Conservation (phyloP, 805 yeast species). For the Wickerhamomyces chambardii region DNA sequence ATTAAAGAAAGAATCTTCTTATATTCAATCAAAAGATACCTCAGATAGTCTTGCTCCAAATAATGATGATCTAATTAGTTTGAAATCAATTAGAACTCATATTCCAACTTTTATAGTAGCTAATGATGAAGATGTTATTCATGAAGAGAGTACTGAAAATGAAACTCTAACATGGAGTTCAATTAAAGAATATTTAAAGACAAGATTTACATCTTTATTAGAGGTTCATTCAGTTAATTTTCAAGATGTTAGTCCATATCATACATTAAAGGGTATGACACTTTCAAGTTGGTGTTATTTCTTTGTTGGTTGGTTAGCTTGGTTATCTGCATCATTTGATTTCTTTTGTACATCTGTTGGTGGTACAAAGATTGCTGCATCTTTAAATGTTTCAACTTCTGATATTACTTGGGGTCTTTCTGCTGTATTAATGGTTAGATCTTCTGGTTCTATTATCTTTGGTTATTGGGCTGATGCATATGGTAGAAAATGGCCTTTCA, state of each 20-base stretch:
- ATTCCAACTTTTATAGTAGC: too few species aligned
- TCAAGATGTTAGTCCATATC: conserved; percentile 31
- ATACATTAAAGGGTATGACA: conserved; percentile 27
- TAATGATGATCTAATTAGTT: too few species aligned
- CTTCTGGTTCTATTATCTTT: conserved; percentile 64
- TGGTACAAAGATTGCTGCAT: conserved; percentile 41
- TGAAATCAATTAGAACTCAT: too few species aligned
- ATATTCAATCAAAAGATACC: too few species aligned
- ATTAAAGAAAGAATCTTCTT: too few species aligned
- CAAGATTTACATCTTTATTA: conserved; percentile 17
- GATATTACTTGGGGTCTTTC: conserved; percentile 70
- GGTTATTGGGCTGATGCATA: conserved; percentile 54
- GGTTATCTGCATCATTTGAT: conserved; percentile 72
- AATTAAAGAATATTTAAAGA: conserved; percentile 10
- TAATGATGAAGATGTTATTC: not conserved
- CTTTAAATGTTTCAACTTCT: conserved; percentile 33
- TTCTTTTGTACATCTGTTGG: conserved; percentile 57
- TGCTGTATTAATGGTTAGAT: conserved; percentile 61
- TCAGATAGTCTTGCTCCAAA: too few species aligned
- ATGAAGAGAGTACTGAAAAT: not conserved
- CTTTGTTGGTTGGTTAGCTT: conserved; percentile 48
- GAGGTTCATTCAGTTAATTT: conserved; percentile 13
- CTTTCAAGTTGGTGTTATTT: conserved; percentile 46
- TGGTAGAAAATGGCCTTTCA: conserved; percentile 65
- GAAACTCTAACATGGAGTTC: conserved; percentile 4